Evolutionary conservation across 1,284 basidiomycete species (phyloP), one percentile per base, ranked within the genome.

Genomic region (Cryptococcus sp.): DNA sequence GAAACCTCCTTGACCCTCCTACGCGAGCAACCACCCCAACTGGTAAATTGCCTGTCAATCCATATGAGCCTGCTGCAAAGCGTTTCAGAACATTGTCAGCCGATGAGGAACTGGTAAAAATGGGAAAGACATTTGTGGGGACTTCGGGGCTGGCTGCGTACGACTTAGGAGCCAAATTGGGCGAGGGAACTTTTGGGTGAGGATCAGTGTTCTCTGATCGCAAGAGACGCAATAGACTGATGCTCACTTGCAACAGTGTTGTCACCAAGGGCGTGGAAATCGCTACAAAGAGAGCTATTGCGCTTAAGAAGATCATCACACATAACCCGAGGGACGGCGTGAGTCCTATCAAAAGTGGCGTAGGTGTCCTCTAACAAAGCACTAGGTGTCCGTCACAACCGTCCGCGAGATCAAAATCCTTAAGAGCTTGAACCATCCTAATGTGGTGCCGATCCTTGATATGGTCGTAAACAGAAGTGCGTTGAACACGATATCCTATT

Each of bases 381-480:
- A 8, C 51, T 22, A 80, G 78, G 73, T 81, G 5, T 93, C 93
- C 1, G 90, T 98, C 38, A 99, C 96, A 1, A 94, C 96, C 6
- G 81, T 98, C 16, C 87, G 96, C n/a, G 96, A 99, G 80, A 98
- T 99, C 80, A 95, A 95, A 76, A 91, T 98, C 56, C 81, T 99
- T 54, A 99, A 98, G 75, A 86, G 87, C 13, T 81, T 99, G 61
- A 84, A 86, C 22, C 94, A 99, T 70, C 84, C 87, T 0, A 89
- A 88, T 67, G 86, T 99, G 53, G 88, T 99, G 2, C 84, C 92
- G 25, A 86, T 98, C 46, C 77, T 93, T 55, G 93, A 97, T 76
- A 96, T 99, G 88, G 93, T 97, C 1, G 81, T 81, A 37, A 69
- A 78, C 43, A 61, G 75, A 44, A 77, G 80, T 80, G 23, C 54